Evolutionary conservation across 2,329 filamentous ascomycete genomes (phyloP).

Genomic region (Alternaria metachromatica): DNA sequence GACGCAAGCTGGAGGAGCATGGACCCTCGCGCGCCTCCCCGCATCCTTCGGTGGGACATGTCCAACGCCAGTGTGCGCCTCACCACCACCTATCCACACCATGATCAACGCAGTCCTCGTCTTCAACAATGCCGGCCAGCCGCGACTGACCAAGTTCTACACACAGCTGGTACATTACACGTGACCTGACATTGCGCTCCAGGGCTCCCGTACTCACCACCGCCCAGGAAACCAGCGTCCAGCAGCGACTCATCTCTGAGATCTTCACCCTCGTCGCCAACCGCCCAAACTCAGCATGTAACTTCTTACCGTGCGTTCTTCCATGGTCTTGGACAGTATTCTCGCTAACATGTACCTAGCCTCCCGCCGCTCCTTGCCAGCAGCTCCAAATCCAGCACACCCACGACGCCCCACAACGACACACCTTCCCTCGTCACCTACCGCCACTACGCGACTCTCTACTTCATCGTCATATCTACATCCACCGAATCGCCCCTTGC

Average conservation of each 20-base stretch:
- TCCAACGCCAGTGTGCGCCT: background rate
- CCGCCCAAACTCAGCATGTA: slow-evolving; percentile 89
- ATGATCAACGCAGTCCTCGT: slow-evolving; percentile 99
- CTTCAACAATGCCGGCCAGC: slow-evolving; percentile 98
- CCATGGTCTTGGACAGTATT: slow-evolving; percentile 3
- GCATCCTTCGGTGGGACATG: slow-evolving; percentile 2
- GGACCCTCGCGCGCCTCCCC: slow-evolving; percentile 9
- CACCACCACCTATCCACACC: slow-evolving; percentile 11
- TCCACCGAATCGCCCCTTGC: slow-evolving; percentile 95
- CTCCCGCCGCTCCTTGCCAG: slow-evolving; percentile 68
- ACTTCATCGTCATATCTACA: slow-evolving; percentile 97
- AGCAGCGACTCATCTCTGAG: slow-evolving; percentile 94
- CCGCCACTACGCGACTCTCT: slow-evolving; percentile 96
- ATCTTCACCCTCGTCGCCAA: slow-evolving; percentile 97
- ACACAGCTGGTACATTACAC: slow-evolving; percentile 76
- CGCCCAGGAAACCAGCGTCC: slow-evolving; percentile 87
- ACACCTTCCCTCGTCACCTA: slow-evolving; percentile 95
- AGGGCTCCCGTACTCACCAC: background rate
- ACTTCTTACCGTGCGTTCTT: slow-evolving; percentile 77
- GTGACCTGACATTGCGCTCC: slow-evolving; percentile 20
- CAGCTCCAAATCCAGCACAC: slow-evolving; percentile 52
- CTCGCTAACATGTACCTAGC: slow-evolving; percentile 62
- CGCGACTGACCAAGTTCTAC: slow-evolving; percentile 97
- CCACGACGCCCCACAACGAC: slow-evolving; percentile 75
- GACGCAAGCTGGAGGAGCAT: slow-evolving; percentile 9